phyloP scores from a whole-genome alignment of 495 filamentous ascomycete genomes.

The Stereocaulon alpinum region DNA sequence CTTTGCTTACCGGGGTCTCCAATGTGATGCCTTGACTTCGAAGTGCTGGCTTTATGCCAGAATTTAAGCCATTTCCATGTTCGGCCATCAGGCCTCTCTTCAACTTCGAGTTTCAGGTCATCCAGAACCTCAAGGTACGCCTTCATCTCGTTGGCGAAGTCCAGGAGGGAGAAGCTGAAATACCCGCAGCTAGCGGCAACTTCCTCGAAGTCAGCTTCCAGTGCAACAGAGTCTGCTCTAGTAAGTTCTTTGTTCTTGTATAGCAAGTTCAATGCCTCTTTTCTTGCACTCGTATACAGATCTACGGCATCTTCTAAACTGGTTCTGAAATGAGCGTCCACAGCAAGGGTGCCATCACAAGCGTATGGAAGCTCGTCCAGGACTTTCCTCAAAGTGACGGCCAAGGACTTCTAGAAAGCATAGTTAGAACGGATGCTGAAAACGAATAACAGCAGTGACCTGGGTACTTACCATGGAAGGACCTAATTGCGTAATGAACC shows the following conservation, averaged over 20 bases:
- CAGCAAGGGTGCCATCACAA: constrained; percentile 50
- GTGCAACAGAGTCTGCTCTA: constrained; percentile 50
- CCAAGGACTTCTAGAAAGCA: constrained; percentile 59
- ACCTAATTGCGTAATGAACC: constrained; percentile 78
- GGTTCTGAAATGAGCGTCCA: constrained; percentile 66
- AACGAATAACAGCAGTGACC: not conserved
- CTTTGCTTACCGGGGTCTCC: constrained; percentile 19
- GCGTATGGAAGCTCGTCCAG: constrained; percentile 80
- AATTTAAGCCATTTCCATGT: constrained; percentile 85
- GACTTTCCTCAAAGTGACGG: constrained; percentile 78
- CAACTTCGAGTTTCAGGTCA: constrained; percentile 60
- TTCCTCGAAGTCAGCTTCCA: constrained; percentile 93
- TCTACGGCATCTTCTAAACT: constrained; percentile 71
- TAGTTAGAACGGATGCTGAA: constrained; percentile 18
- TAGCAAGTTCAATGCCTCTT: constrained; percentile 61
- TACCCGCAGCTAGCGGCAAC: constrained; percentile 92
- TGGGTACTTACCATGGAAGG: constrained; percentile 64
- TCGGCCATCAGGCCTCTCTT: constrained; percentile 43
- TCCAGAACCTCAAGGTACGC: constrained; percentile 73
- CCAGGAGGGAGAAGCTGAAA: constrained; percentile 79
- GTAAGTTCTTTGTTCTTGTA: constrained; percentile 67
- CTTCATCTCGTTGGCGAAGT: constrained; percentile 83
- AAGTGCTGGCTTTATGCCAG: constrained; percentile 43
- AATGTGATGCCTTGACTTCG: not conserved
- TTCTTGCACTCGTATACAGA: constrained; percentile 63